Conservation (phyloP, 805 yeast genomes). For the Metschnikowia cubensis region DNA sequence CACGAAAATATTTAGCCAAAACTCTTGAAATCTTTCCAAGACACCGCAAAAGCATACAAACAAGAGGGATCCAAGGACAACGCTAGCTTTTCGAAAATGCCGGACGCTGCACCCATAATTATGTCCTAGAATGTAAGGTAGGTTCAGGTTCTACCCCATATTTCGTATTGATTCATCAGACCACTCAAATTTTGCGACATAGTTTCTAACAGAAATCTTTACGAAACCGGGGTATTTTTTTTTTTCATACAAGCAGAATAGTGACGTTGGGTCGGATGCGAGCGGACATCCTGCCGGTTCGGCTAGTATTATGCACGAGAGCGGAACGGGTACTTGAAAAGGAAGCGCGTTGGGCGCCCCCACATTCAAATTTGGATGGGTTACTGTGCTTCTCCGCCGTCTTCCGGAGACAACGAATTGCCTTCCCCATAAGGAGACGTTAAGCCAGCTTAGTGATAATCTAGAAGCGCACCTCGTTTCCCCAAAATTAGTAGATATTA, state of each 20-base stretch:
- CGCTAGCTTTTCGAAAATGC: no score
- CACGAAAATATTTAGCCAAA: not conserved
- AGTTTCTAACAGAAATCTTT: no score
- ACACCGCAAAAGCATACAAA: no score
- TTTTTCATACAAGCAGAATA: not conserved
- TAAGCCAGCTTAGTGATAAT: not conserved
- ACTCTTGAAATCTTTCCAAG: not conserved
- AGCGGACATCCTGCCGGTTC: not conserved
- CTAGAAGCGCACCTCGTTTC: no score
- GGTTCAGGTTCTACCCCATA: no score
- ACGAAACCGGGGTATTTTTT: not conserved
- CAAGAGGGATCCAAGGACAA: no score
- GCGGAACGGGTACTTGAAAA: not conserved
- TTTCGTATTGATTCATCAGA: no score
- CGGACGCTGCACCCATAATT: no score
- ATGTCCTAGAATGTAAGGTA: no score
- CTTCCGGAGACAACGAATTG: not conserved
- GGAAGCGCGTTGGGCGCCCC: not conserved
- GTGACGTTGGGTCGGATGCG: not conserved
- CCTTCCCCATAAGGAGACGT: not conserved
- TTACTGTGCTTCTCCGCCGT: not conserved
- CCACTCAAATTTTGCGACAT: no score
- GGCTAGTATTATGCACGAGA: not conserved
- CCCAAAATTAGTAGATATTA: no score
- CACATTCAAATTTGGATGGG: not conserved